Base-by-base conservation (phyloP, 305 asterid genomes). In the Fraxinus baroniana region DNA sequence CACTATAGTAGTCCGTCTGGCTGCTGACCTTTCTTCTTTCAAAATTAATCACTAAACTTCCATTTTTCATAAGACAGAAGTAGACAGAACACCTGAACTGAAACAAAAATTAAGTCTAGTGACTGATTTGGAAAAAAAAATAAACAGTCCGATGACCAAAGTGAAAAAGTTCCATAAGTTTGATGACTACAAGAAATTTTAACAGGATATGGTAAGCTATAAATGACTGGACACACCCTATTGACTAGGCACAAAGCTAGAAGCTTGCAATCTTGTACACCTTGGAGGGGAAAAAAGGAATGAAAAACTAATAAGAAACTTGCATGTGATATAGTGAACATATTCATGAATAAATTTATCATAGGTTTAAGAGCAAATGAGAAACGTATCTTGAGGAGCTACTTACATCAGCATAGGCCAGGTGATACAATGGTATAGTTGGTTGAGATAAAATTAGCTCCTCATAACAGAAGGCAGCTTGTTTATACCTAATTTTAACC, bases 381-480 rank as follows among this genome's bases (percentile, higher is more conserved):
- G 78, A 74, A 80, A 81, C 70, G 68, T 77, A 80, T 28, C 24
- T 33, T 24, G 80, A 82, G 26, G 81, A 83, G 83, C 83, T 77
- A 86, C 98, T 93, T 91, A 96, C 99, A 90, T 96, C 98, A 75
- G 98, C 99, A 62, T 96, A 93, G 68, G 93, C 91, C 71, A 94
- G 91, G 89, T 96, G 99, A 89, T 92, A 89, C 76, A 94, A 85
- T 35, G 98, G 99, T 88, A 94, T 84, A 17, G 95, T 90, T 44
- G 98, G 98, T 84, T 94, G 98, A 76, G 97, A 86, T 87, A 96
- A 85, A 86, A 94, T 91, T 83, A 96, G 91, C 89, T 96, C 99
- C 93, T 96, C 99, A 60, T 94, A 96, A 89, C 98, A 96, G 89
- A 90, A 94, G 77, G 95, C 93, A 68, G 98, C 96, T 89, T 96